Evolutionary conservation across 2,329 filamentous ascomycete species (phyloP), one percentile per base, ranked within the genome.

Genomic region (Aspergillus sp.): DNA sequence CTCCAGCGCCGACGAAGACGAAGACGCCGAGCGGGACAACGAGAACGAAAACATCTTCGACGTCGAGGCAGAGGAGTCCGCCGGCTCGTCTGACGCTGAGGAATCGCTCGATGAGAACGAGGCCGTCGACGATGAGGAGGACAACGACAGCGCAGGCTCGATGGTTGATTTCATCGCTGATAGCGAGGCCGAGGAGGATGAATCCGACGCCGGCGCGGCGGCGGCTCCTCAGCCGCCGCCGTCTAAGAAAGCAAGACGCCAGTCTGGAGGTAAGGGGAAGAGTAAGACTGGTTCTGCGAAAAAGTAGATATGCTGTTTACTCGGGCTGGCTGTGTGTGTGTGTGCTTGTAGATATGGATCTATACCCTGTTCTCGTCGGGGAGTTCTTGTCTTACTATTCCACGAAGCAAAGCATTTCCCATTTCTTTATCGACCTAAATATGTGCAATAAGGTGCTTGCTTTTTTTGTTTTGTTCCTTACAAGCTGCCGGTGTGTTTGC

Each of bases 111-210:
- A 76, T 14, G 73, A 75, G 38, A 71, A 78, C 12, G 74, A 78
- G 37, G 72, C 75, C 28, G n/a, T n/a, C n/a, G 69, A 78, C 22
- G 76, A 80, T 5, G 76, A 74, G 7, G 72, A 75, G 30, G 69
- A 78, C 34, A 69, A 75, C 15, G 75, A 78, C 5, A 78, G 79
- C 38, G 72, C 71, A 8, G 62, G 58, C 31, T 62, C 54, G 16
- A 63, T 53, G 45, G 58, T 59, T 29, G 66, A 68, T 31, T 62
- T 66, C 42, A 58, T 69, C 30, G 60, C 64, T 4, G 64, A 69
- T 34, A 63, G 60, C 2, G 68, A 71, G 24, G 60, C 63, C 6
- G 61, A 67, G 14, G 43, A 48, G 15, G 57, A 51, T 15, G 52
- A 56, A 13, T 33, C 29, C 29, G 35, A 42, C 32, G 52, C 51